A percentile compares a stretch with the other conserved stretches of the same genome.
These are phyloP conservation scores for Aspergillus campestris DNA, from an alignment of 495 filamentous ascomycete species.

Conservation along the genomic window DNA sequence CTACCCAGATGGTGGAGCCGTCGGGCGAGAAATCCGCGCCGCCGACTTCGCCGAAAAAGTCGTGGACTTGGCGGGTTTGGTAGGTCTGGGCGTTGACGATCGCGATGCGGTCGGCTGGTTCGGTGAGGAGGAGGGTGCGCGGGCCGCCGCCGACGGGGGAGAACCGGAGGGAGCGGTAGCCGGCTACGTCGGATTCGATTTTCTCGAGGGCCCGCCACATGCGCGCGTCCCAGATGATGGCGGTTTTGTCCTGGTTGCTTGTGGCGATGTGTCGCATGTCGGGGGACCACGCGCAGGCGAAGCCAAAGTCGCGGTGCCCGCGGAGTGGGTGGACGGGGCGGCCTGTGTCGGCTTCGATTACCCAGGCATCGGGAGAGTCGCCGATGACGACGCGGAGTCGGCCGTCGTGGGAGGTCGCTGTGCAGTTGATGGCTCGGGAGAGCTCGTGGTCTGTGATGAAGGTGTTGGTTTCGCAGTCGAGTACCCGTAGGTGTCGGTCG, in stretches of 20 bases:
- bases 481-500: constrained; percentile 63
- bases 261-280: constrained; percentile 86
- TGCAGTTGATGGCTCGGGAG: constrained; percentile 72
- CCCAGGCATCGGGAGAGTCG: constrained; percentile 48
- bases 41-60: constrained; percentile 80
- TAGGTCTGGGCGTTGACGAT: constrained; percentile 69
- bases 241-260: constrained; percentile 77
- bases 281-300: constrained; percentile 86
- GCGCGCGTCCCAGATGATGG: constrained; percentile 82
- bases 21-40: constrained; percentile 67
- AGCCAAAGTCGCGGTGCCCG: constrained; percentile 75
- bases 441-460: constrained; percentile 55
- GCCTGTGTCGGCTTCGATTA: constrained; percentile 58
- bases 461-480: constrained; percentile 63
- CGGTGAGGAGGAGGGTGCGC: constrained; percentile 66
- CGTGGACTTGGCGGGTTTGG: constrained; percentile 61
- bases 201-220: constrained; percentile 57
- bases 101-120: constrained; percentile 76
- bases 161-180: constrained; percentile 70
- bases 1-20: constrained; percentile 62
- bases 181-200: constrained; percentile 67
- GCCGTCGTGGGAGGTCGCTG: constrained; percentile 67
- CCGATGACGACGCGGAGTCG: constrained; percentile 74
- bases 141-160: constrained; percentile 70
- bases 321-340: constrained; percentile 46